Conservation (phyloP, 2,329 filamentous ascomycete genomes). For the Penicillium brevicompactum region DNA sequence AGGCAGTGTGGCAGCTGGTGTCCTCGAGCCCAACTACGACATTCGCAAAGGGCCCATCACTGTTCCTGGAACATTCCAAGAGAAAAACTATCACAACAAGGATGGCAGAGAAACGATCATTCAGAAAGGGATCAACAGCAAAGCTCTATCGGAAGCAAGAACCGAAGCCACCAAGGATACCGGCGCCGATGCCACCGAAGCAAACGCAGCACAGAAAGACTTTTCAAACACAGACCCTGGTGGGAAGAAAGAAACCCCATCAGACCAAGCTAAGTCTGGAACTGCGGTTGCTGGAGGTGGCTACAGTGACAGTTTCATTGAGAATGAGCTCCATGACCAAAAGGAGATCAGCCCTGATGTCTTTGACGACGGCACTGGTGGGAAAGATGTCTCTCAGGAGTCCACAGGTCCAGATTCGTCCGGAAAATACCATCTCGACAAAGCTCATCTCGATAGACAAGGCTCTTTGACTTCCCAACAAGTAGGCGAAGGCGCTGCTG, state of each 20-base stretch:
- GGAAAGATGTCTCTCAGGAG: constrained; percentile 1
- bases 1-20: constrained; percentile 4
- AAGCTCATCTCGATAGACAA: neutral
- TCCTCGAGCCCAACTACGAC: constrained; percentile 18
- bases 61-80: constrained; percentile 7
- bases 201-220: neutral
- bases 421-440: constrained; percentile 3
- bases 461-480: constrained; percentile 1
- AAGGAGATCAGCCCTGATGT: constrained; percentile 15
- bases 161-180: neutral
- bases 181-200: neutral
- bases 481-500: constrained; percentile 1
- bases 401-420: neutral
- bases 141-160: neutral
- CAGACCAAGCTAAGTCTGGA: neutral
- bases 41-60: constrained; percentile 25
- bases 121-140: constrained; percentile 6
- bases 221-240: neutral
- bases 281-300: neutral
- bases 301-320: neutral
- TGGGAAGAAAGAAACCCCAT: neutral
- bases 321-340: constrained; percentile 17
- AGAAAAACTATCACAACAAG: constrained; percentile 5
- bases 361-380: constrained; percentile 9
- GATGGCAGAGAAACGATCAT: constrained; percentile 1